phyloP scores from a whole-genome alignment of 352 stramenopile genomes.

The Phytophthora niederhauseri region DNA sequence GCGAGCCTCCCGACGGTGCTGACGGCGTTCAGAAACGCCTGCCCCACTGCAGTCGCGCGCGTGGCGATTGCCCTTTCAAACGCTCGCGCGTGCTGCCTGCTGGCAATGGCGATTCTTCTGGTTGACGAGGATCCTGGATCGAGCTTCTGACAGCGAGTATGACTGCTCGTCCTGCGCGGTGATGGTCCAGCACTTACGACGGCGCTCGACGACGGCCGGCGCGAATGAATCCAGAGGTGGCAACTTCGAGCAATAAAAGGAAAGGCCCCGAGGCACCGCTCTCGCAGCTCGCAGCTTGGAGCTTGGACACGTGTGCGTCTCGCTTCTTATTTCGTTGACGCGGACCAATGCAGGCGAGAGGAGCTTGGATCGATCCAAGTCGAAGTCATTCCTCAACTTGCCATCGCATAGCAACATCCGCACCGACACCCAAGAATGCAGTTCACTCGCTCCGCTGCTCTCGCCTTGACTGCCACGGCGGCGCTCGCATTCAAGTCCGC shows the following conservation, averaged over 20 bases:
- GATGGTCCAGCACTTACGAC: constrained; percentile 16
- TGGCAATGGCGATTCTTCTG: constrained; percentile 19
- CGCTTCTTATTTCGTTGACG: constrained; percentile 11
- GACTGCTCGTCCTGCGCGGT: constrained; percentile 1
- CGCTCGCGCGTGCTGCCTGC: constrained; percentile 9
- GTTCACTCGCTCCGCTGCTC: constrained; percentile 2
- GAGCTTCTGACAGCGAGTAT: constrained; percentile 18
- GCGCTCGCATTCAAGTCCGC: constrained; percentile 20
- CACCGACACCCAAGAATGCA: constrained; percentile 20
- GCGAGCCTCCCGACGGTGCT: constrained; percentile 11
- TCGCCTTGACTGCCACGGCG: neutral
- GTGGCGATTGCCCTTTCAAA: constrained; percentile 1
- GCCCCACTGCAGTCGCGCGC: constrained; percentile 9
- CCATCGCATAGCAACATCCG: constrained; percentile 9
- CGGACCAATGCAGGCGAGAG: neutral
- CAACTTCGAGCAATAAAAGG: constrained; percentile 5
- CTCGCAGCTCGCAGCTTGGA: neutral
- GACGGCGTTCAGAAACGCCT: constrained; percentile 16
- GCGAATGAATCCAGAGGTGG: constrained; percentile 14
- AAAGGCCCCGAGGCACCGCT: neutral
- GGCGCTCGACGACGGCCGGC: neutral
- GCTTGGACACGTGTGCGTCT: neutral
- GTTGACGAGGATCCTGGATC: neutral
- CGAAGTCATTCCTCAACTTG: constrained; percentile 35
- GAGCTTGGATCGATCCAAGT: neutral